Conservation (phyloP, 2,329 filamentous ascomycete species). For the Exophiala xenobiotica region DNA sequence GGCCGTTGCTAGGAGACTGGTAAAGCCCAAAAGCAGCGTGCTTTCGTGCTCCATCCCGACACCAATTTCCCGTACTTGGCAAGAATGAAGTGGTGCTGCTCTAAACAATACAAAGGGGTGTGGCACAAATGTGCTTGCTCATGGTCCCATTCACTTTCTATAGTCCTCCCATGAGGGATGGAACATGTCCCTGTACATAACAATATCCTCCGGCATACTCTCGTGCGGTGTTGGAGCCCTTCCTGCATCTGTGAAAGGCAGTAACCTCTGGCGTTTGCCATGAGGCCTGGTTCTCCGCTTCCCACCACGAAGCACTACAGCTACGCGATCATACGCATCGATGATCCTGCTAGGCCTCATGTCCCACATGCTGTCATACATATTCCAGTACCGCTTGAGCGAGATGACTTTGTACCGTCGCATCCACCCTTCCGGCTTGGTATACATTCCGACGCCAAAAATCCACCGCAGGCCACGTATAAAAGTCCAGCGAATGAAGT, state of each 20-base stretch:
- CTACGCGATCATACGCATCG: slow-evolving; percentile 8
- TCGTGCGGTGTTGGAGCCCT: neutral
- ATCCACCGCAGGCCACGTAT: slow-evolving; percentile 15
- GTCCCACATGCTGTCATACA: slow-evolving; percentile 25
- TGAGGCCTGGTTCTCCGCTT: neutral
- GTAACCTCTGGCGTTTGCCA: neutral
- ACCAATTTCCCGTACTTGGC: too few species aligned
- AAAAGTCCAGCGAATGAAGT: slow-evolving; percentile 16
- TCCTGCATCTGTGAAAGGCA: slow-evolving; percentile 3
- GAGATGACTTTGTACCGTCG: slow-evolving; percentile 7
- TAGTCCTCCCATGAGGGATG: slow-evolving; percentile 24
- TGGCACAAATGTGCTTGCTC: slow-evolving; percentile 1
- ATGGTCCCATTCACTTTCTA: slow-evolving; percentile 12
- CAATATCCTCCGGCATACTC: slow-evolving; percentile 9
- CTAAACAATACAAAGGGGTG: slow-evolving; percentile 1
- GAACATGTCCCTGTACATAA: slow-evolving; percentile 22
- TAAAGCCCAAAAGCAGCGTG: neutral
- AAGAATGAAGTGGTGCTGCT: slow-evolving; percentile 4
- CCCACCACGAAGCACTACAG: slow-evolving; percentile 3
- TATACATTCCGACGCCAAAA: slow-evolving; percentile 8
- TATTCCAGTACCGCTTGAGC: slow-evolving; percentile 13
- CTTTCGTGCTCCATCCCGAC: too few species aligned
- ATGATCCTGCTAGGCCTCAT: slow-evolving; percentile 15
- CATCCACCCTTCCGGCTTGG: slow-evolving; percentile 6
- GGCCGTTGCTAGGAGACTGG: slow-evolving; percentile 6